phyloP scores from a whole-genome alignment of 1,284 basidiomycete genomes.

The Rhizoctonia solani region DNA sequence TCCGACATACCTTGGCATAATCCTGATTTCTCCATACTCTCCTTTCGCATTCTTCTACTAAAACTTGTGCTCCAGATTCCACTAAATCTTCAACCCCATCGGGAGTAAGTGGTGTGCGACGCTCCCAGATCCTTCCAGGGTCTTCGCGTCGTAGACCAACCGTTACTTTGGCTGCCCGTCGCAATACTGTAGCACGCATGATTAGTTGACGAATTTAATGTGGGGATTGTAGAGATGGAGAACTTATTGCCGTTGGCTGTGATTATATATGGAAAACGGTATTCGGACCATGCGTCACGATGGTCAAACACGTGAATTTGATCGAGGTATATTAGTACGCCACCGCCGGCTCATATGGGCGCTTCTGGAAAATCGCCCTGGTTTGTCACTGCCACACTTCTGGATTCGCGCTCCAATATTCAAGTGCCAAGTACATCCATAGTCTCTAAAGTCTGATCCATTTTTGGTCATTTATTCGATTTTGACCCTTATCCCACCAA shows the following conservation, averaged over 20 bases:
- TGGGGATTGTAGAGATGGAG: neutral
- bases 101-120: slow-evolving; percentile 82
- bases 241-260: neutral
- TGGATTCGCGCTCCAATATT: too few species aligned
- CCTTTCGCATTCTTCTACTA: slow-evolving; percentile 75
- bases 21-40: slow-evolving; percentile 70
- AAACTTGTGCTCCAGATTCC: slow-evolving; percentile 62
- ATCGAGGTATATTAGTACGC: neutral
- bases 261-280: neutral
- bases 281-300: slow-evolving; percentile 23
- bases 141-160: slow-evolving; percentile 79
- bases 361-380: too few species aligned
- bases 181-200: slow-evolving; percentile 3
- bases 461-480: too few species aligned
- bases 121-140: slow-evolving; percentile 79
- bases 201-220: neutral
- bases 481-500: too few species aligned
- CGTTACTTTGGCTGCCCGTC: slow-evolving; percentile 12
- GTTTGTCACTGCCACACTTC: too few species aligned
- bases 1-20: slow-evolving; percentile 62
- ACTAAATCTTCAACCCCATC: slow-evolving; percentile 67
- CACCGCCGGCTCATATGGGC: too few species aligned
- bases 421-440: too few species aligned
- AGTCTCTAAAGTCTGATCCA: too few species aligned
- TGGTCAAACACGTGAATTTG: neutral